These are phyloP conservation scores for Backusella tuberculispora DNA, from an alignment of 192 early-diverging fungal genomes.

Conservation along the genomic window DNA sequence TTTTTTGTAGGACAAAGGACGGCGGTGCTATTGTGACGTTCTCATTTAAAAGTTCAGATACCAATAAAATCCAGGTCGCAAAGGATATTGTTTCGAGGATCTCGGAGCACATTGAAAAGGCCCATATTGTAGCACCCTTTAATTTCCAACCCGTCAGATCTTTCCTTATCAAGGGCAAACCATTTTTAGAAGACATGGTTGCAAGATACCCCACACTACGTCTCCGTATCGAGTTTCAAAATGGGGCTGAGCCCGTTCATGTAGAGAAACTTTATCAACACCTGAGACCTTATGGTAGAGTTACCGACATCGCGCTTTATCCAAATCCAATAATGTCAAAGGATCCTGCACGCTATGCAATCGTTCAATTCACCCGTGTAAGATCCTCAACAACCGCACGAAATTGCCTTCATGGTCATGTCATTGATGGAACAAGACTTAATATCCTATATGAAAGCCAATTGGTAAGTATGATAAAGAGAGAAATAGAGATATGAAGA, in stretches of 20 bases:
- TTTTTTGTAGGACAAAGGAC: conserved; percentile 36
- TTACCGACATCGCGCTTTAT: conserved; percentile 74
- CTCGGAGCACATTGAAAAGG: conserved; percentile 54
- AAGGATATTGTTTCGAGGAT: conserved; percentile 55
- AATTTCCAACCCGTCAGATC: conserved; percentile 65
- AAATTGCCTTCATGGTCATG: conserved; percentile 87
- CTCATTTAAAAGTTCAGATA: conserved; percentile 43
- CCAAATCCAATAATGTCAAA: conserved; percentile 64
- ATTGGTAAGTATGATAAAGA: conserved; percentile 33
- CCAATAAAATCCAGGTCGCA: conserved; percentile 38
- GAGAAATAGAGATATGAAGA: not conserved
- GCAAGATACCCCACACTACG: conserved; percentile 52
- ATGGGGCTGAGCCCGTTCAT: conserved; percentile 57
- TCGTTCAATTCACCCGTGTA: conserved; percentile 77
- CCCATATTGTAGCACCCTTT: conserved; percentile 64
- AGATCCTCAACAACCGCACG: conserved; percentile 87
- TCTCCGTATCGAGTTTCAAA: conserved; percentile 75
- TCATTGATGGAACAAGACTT: conserved; percentile 68
- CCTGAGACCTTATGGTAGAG: conserved; percentile 81
- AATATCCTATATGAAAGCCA: conserved; percentile 64
- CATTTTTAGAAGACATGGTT: conserved; percentile 76
- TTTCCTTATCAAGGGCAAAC: conserved; percentile 69
- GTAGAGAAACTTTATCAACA: conserved; percentile 72
- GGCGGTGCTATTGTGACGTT: conserved; percentile 58
- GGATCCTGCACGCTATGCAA: conserved; percentile 78